A percentile compares a stretch with the other conserved stretches of the same genome.
These are phyloP conservation scores for Calonectria henricotiae DNA, from an alignment of 2,329 filamentous ascomycete species.

Conservation along the genomic window DNA sequence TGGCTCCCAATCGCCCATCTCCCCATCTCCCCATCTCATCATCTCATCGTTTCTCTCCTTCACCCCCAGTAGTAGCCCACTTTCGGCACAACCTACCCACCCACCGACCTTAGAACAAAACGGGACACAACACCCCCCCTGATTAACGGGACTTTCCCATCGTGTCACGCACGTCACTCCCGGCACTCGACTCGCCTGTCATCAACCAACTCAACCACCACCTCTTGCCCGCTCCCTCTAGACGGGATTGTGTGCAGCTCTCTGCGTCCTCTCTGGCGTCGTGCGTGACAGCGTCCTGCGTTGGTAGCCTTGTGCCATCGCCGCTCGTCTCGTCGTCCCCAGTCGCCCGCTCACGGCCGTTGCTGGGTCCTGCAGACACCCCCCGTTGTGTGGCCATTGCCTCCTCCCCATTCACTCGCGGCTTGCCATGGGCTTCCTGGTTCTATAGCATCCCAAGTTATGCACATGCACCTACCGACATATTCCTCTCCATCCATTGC, in stretches of 20 bases:
- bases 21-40: neutral
- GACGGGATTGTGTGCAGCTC: conserved; percentile 19
- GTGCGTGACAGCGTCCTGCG: conserved; percentile 31
- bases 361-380: conserved; percentile 16
- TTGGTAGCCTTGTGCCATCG: conserved; percentile 9
- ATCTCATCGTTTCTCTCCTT: conserved; percentile 11
- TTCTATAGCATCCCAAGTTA: conserved; percentile 40
- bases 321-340: conserved; percentile 9
- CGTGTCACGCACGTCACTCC: conserved; percentile 41
- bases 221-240: conserved; percentile 9
- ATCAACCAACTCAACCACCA: conserved; percentile 25
- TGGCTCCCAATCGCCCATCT: conserved; percentile 26
- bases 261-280: conserved; percentile 17
- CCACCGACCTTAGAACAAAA: conserved; percentile 33
- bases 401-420: conserved; percentile 24
- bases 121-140: conserved; percentile 32
- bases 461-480: conserved; percentile 48
- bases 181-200: conserved; percentile 36
- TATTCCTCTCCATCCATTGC: conserved; percentile 43
- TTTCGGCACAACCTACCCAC: conserved; percentile 33
- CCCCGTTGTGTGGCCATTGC: conserved; percentile 16
- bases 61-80: conserved; percentile 30
- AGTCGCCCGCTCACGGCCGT: neutral
- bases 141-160: conserved; percentile 23
- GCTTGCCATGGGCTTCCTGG: conserved; percentile 30